Evolutionary conservation across 306 rosid genomes (phyloP), one percentile per base, ranked within the genome.

Genomic region (Benincasa hispida): DNA sequence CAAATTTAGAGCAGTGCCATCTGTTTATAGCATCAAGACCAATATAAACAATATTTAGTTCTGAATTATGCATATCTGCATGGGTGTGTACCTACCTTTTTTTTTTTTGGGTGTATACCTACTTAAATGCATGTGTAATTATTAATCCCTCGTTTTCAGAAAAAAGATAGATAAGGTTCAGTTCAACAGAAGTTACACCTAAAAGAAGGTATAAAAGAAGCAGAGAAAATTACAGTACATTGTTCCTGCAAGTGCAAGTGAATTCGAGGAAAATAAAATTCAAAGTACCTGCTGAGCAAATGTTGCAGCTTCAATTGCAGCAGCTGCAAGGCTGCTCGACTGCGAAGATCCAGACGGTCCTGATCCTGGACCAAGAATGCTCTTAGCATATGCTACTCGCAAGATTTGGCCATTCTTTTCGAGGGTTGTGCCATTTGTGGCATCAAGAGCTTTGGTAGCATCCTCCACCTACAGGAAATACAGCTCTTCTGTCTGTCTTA

Each of bases 221-320:
- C 35, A 32, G 35, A 32, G 35, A 32, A 32, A 32, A 32, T 32
- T 32, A 32, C 35, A 32, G 35, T 32, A 32, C 35, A 32, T 32
- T 32, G 35, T 32, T 32, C 35, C 35, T n/a, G n/a, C n/a, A n/a
- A n/a, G n/a, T 32, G 35, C 35, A 32, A 32, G 35, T 32, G 35
- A 32, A 32, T 32, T 28, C n/a, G 62, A 41, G 39, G 60, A 53
- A 65, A 21, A 62, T 59, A 75, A 79, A 39, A 72, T 41, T 8
- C 11, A 66, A 78, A 72, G 41, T 57, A 94, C 98, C 96, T 94
- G 98, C 76, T 94, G 97, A 76, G 98, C 79, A 85, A 94, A 94
- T 66, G 98, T 81, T 3, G 98, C 98, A 66, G 98, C 98, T 88
- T 94, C 98, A 79, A 94, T 94, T 76, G 98, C 98, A 77, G 98